phyloP scores from a whole-genome alignment of 495 filamentous ascomycete species.

The Aspergillus mulundensis region DNA sequence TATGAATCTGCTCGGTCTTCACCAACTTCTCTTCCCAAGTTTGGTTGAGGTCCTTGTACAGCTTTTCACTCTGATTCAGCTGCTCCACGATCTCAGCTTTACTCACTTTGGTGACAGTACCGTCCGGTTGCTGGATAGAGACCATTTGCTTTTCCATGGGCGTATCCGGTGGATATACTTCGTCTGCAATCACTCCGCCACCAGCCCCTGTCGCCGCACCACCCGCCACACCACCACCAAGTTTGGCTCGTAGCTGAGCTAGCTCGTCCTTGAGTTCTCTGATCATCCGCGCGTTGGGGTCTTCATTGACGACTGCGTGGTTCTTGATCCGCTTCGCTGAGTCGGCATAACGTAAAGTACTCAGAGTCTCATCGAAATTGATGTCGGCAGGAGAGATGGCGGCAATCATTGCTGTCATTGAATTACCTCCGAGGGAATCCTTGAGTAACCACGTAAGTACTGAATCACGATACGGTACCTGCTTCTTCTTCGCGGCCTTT shows the following conservation, averaged over 20 bases:
- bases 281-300: slow-evolving; percentile 98
- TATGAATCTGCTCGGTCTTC: slow-evolving; percentile 95
- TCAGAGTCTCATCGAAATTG: slow-evolving; percentile 97
- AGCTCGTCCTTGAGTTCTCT: slow-evolving; percentile 96
- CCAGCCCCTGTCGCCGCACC: slow-evolving; percentile 33
- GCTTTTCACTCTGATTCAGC: slow-evolving; percentile 90
- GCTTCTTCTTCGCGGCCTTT: slow-evolving; percentile 61
- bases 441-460: slow-evolving; percentile 96
- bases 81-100: slow-evolving; percentile 98
- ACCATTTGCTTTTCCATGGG: slow-evolving; percentile 95
- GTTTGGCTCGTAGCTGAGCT: slow-evolving; percentile 77
- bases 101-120: slow-evolving; percentile 87
- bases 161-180: slow-evolving; percentile 85
- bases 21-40: slow-evolving; percentile 97
- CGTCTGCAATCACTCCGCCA: slow-evolving; percentile 54
- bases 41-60: slow-evolving; percentile 94
- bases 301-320: slow-evolving; percentile 98
- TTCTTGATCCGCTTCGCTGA: slow-evolving; percentile 99
- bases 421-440: slow-evolving; percentile 96
- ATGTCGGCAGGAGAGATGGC: slow-evolving; percentile 98
- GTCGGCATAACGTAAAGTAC: slow-evolving; percentile 94
- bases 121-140: slow-evolving; percentile 83
- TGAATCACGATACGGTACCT: slow-evolving; percentile 94
- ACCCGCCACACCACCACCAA: slow-evolving; percentile 58
- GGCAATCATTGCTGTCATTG: slow-evolving; percentile 99